phyloP scores from a whole-genome alignment of 257 asterid species.

The Agastache rugosa region DNA sequence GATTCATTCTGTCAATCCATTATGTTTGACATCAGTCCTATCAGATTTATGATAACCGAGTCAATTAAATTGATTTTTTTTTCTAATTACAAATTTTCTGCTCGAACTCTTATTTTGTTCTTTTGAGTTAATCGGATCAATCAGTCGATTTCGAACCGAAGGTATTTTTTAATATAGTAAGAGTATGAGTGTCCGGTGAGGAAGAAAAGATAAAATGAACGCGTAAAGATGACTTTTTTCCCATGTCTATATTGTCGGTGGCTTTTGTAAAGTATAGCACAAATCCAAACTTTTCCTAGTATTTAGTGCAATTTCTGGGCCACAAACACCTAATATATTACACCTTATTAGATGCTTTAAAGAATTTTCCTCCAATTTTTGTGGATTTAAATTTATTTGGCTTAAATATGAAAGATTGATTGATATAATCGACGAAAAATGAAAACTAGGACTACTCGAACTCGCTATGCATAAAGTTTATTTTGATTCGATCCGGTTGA shows the following conservation, averaged over 20 bases:
- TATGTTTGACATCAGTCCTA: no score
- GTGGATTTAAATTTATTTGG: neutral
- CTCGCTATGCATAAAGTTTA: neutral
- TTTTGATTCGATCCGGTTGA: neutral
- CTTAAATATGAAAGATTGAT: neutral
- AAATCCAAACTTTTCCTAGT: conserved; percentile 2
- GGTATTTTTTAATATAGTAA: neutral
- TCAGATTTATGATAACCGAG: no score
- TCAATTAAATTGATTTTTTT: no score
- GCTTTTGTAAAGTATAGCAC: conserved; percentile 42
- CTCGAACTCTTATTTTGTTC: no score
- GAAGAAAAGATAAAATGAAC: conserved; percentile 19
- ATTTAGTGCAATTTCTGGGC: conserved; percentile 42
- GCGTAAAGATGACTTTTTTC: conserved; percentile 31
- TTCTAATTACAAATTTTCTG: no score
- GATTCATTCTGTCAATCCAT: no score
- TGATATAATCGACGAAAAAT: neutral
- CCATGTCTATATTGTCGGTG: conserved; percentile 42
- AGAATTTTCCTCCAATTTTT: neutral
- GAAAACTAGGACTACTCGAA: neutral
- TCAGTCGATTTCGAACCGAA: neutral
- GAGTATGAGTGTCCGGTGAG: conserved; percentile 14
- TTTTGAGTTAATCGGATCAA: neutral
- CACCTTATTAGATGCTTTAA: conserved; percentile 22
- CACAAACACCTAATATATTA: conserved; percentile 37